Base-by-base conservation (phyloP, 306 rosid species). In the Ceratonia siliqua region DNA sequence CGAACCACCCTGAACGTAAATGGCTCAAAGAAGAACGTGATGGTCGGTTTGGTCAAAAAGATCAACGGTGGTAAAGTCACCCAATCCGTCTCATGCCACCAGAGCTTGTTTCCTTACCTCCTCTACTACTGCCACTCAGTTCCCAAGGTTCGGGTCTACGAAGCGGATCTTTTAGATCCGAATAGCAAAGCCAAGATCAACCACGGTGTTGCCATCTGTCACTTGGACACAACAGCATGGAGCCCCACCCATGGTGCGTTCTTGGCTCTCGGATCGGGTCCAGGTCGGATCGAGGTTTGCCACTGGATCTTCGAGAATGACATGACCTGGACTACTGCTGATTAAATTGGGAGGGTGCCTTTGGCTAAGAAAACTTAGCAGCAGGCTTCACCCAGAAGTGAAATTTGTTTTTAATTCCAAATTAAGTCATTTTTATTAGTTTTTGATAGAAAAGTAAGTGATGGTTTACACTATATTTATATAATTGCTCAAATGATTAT, bases 231-330 rank as follows among this genome's bases (percentile, higher is more conserved):
- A 15, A 83, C 96, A 0, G 77, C 89, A 2, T 95, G 99, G 99
- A 95, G 97, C 79, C 90, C 91, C 0, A 75, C 83, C 3, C 99
- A 95, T 6, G 99, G 99, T 2, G 91, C 99, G 0, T 95, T 95
- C 24, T 48, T 89, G 14, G 82, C 99, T 1, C 80, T 95, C 59
- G 98, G 97, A 0, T 90, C 96, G 43, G 80, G 77, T 6, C 99
- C 99, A 50, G 99, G 99, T 54, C 88, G 84, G 78, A 88, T 95
- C 2, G 99, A 95, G 71, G 98, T 95, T 0, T 95, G 99, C 49
- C 99, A 95, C 12, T 95, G 99, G 99, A 95, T 95, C 66, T 95
- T 95, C 62, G 85, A 95, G 82, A 95, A 95, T 18, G 99, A 95
- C 73, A 77, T 95, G 98, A 88, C 92, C 1, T 95, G 99, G 99